phyloP scores from a whole-genome alignment of 2,329 filamentous ascomycete species.

The Fusarium fujikuroi region DNA sequence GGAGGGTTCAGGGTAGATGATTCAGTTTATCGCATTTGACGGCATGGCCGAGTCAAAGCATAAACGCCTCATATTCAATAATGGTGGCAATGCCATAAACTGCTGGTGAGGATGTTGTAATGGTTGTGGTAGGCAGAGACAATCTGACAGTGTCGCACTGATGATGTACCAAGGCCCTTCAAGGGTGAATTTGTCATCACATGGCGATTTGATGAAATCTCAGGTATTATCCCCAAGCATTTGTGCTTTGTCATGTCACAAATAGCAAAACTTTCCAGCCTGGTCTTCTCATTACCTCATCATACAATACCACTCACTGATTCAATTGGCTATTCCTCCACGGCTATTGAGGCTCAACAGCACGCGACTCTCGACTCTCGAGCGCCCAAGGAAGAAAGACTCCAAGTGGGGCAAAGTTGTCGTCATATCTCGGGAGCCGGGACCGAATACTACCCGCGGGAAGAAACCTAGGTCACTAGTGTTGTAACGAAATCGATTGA shows the following conservation, averaged over 20 bases:
- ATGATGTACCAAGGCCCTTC: too few species aligned
- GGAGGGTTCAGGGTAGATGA: background rate
- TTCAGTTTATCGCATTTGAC: background rate
- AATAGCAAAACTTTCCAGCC: background rate
- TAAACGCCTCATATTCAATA: background rate
- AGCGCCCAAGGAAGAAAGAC: too few species aligned
- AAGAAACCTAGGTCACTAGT: background rate
- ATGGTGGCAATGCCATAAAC: background rate
- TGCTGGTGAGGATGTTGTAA: fast-evolving
- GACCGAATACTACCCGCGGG: background rate
- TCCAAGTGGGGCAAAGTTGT: background rate
- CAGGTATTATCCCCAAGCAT: background rate
- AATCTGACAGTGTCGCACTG: too few species aligned
- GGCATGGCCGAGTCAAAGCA: background rate
- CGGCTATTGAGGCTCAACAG: background rate
- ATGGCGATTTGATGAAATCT: too few species aligned
- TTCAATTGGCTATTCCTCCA: background rate
- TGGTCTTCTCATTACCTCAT: background rate
- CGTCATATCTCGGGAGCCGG: background rate
- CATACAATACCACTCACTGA: too few species aligned
- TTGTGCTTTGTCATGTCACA: background rate
- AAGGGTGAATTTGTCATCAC: too few species aligned
- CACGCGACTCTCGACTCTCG: background rate
- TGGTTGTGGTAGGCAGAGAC: fast-evolving
- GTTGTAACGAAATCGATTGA: background rate